These are phyloP conservation scores for Pholiota adiposa DNA, from an alignment of 1,284 basidiomycete genomes.

Conservation along the genomic window DNA sequence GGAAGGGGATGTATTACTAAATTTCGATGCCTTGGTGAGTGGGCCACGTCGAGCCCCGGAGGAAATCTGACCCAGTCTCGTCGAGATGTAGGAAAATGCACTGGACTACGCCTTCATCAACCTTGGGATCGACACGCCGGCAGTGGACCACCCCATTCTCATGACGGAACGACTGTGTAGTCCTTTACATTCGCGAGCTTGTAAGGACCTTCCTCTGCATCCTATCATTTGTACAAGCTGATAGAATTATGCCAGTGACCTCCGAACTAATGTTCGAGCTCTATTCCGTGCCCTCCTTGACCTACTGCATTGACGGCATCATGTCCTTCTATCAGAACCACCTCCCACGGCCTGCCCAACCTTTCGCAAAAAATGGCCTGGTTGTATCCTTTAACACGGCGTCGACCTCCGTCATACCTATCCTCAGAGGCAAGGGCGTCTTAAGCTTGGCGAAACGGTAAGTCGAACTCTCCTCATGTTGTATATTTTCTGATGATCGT, in stretches of 20 bases:
- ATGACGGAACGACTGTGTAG: constrained; percentile 95
- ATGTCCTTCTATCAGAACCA: constrained; percentile 91
- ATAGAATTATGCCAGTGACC: constrained; percentile 63
- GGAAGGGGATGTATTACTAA: constrained; percentile 90
- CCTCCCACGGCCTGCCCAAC: constrained; percentile 34
- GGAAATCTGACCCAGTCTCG: constrained; percentile 21
- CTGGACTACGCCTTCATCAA: constrained; percentile 92
- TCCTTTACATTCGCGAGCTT: constrained; percentile 85
- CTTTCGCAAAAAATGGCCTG: constrained; percentile 72
- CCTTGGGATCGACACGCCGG: constrained; percentile 80
- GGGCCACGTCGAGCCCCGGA: constrained; percentile 19
- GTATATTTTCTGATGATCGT: not conserved
- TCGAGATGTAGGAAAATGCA: constrained; percentile 83
- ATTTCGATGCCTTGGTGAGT: constrained; percentile 89
- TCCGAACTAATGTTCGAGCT: constrained; percentile 97
- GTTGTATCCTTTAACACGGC: constrained; percentile 86
- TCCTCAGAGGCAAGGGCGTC: constrained; percentile 80
- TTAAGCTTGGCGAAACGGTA: constrained; percentile 87
- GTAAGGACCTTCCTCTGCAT: constrained; percentile 48
- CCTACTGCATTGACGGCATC: constrained; percentile 90
- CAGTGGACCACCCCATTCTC: constrained; percentile 88
- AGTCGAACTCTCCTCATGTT: not conserved
- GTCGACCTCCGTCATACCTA: constrained; percentile 87
- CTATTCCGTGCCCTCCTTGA: constrained; percentile 86
- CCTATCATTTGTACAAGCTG: constrained; percentile 11